Conservation (phyloP, 2,329 filamentous ascomycete genomes). For the Fusarium fujikuroi region DNA sequence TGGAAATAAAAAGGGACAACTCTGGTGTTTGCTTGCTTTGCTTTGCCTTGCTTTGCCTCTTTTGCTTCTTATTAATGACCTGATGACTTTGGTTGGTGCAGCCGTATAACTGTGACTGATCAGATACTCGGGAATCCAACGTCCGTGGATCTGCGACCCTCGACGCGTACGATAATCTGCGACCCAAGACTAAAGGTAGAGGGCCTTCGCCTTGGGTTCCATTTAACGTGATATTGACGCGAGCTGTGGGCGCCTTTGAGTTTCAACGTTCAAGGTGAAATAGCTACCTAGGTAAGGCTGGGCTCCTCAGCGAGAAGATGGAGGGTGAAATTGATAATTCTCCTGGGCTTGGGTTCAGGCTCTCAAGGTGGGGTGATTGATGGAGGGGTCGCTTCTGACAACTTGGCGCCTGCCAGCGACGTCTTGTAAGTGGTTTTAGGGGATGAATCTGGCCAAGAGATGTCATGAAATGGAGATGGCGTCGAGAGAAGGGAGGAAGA, state of each 20-base stretch:
- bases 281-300: neutral
- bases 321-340: neutral
- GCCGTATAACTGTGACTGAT: slow-evolving; percentile 20
- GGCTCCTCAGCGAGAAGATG: neutral
- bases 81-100: slow-evolving; percentile 15
- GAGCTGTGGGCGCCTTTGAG: neutral
- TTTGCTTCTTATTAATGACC: slow-evolving; percentile 16
- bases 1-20: neutral
- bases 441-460: neutral
- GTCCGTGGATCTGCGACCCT: slow-evolving; percentile 5
- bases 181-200: neutral
- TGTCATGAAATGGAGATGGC: neutral
- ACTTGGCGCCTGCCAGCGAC: slow-evolving; percentile 27
- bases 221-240: neutral
- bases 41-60: slow-evolving; percentile 3
- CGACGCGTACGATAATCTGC: neutral
- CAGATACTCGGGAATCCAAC: neutral
- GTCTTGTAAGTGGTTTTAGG: slow-evolving; percentile 14
- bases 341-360: neutral
- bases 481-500: neutral
- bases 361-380: slow-evolving; percentile 36
- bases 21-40: neutral
- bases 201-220: neutral
- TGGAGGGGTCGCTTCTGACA: slow-evolving; percentile 33
- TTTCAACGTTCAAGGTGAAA: neutral